Percentiles rank a stretch among this genome's conserved stretches.
Conservation (phyloP, 1,284 basidiomycete species). For the Entoloma clypeatum region DNA sequence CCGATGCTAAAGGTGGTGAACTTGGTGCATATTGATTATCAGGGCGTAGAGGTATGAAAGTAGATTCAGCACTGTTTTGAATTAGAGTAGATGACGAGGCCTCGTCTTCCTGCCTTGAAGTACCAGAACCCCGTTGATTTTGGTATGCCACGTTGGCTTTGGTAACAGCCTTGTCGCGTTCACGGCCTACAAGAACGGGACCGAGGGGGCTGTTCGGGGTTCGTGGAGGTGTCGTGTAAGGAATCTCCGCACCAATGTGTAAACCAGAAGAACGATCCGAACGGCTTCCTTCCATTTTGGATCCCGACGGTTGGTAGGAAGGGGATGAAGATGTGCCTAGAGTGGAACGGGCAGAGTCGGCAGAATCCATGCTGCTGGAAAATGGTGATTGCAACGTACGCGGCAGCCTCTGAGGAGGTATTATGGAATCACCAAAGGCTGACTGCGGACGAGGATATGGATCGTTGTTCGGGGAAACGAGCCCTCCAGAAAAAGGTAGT, state of each 20-base stretch:
- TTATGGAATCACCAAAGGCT: conserved; percentile 45
- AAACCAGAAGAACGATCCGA: conserved; percentile 32
- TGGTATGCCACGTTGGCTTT: conserved; percentile 17
- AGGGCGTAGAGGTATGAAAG: conserved; percentile 18
- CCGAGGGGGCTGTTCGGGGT: conserved; percentile 55
- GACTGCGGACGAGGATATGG: conserved; percentile 58
- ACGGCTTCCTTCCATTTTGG: conserved; percentile 27
- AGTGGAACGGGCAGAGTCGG: conserved; percentile 34
- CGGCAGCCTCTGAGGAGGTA: conserved; percentile 39
- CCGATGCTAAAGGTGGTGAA: conserved; percentile 15
- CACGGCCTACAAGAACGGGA: conserved; percentile 33
- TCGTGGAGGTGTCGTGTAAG: conserved; percentile 47
- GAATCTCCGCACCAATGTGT: conserved; percentile 33
- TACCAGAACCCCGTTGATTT: conserved; percentile 29
- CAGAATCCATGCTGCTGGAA: conserved; percentile 30
- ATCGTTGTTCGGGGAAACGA: conserved; percentile 42
- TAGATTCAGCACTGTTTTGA: conserved; percentile 20
- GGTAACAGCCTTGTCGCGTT: conserved; percentile 23
- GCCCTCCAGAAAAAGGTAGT: conserved; percentile 27
- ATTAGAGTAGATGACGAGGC: conserved; percentile 30
- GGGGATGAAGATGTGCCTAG: conserved; percentile 37
- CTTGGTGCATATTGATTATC: conserved; percentile 9
- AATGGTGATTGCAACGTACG: conserved; percentile 34
- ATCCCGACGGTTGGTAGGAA: conserved; percentile 29
- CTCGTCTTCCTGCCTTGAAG: conserved; percentile 36